phyloP scores from a whole-genome alignment of 331 rosid species.

The Ulmus americana region DNA sequence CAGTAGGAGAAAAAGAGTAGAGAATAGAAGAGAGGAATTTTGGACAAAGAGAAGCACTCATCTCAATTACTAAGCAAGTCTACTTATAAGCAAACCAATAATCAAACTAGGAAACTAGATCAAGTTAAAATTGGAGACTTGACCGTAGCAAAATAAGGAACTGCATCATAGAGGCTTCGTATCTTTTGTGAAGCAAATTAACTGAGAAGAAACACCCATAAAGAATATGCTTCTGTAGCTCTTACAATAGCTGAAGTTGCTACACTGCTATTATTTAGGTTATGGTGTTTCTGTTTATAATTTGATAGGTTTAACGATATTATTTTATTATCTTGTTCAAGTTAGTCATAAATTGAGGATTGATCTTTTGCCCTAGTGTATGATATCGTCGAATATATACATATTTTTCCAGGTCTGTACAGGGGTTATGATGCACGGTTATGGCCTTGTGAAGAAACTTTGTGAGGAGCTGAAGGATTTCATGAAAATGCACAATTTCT shows the following conservation, averaged over 20 bases:
- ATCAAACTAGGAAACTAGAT: too few species aligned
- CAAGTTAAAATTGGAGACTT: too few species aligned
- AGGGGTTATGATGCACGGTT: constrained; percentile 98
- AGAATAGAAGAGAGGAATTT: too few species aligned
- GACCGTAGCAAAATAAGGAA: too few species aligned
- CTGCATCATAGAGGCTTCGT: too few species aligned
- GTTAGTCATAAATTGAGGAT: too few species aligned
- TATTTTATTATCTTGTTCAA: neutral
- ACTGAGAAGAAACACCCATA: too few species aligned
- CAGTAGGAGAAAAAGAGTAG: too few species aligned
- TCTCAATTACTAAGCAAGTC: too few species aligned
- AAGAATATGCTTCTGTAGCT: neutral
- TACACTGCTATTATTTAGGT: neutral
- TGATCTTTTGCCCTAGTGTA: neutral
- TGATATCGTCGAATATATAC: constrained; percentile 4
- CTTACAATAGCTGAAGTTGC: neutral
- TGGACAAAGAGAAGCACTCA: too few species aligned
- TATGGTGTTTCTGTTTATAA: neutral
- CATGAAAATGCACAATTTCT: constrained; percentile 76
- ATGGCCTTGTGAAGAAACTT: constrained; percentile 84
- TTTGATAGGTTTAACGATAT: neutral
- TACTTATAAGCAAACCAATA: too few species aligned
- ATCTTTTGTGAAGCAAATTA: too few species aligned
- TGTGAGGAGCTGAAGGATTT: constrained; percentile 75
- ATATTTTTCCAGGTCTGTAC: constrained; percentile 67